A percentile compares a stretch with the other conserved stretches of the same genome.
These are phyloP conservation scores for Quillaja saponaria DNA, from an alignment of 306 rosid genomes.

Conservation along the genomic window DNA sequence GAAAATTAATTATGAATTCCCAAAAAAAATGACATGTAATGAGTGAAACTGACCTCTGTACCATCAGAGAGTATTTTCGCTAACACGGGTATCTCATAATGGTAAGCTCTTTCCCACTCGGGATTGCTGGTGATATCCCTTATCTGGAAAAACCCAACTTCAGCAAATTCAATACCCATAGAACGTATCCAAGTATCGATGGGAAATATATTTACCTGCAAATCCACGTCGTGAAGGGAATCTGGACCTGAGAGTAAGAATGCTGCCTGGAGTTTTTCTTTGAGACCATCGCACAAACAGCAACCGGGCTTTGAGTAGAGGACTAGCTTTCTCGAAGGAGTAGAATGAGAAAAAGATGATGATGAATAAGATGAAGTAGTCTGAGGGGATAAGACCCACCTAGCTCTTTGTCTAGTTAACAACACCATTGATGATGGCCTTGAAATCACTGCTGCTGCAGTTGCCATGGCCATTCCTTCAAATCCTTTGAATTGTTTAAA, in stretches of 20 bases:
- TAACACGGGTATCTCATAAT: constrained; percentile 86
- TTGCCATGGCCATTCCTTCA: constrained; percentile 43
- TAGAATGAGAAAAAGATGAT: constrained; percentile 35
- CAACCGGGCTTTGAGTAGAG: constrained; percentile 93
- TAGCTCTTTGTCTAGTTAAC: constrained; percentile 33
- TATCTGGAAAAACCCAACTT: constrained; percentile 47
- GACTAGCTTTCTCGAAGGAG: constrained; percentile 56
- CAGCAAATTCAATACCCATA: background rate
- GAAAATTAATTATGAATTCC: constrained; percentile 3
- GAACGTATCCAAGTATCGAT: too few relatives aligned
- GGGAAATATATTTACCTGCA: constrained; percentile 43
- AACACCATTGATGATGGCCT: constrained; percentile 43
- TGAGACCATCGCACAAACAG: constrained; percentile 97
- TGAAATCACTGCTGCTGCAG: constrained; percentile 35
- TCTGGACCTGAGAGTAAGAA: constrained; percentile 62
- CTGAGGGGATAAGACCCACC: constrained; percentile 38
- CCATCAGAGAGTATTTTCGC: constrained; percentile 81
- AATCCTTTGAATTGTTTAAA: too few relatives aligned
- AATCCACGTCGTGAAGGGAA: constrained; percentile 67
- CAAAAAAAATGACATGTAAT: constrained; percentile 2
- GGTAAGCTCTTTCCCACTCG: constrained; percentile 83
- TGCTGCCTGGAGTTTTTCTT: constrained; percentile 88
- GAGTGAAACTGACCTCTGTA: constrained; percentile 66
- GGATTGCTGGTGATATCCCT: constrained; percentile 83
- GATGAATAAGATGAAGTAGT: constrained; percentile 46